Base-by-base conservation (phyloP, 768 basidiomycete species). In the Tylopilus felleus region DNA sequence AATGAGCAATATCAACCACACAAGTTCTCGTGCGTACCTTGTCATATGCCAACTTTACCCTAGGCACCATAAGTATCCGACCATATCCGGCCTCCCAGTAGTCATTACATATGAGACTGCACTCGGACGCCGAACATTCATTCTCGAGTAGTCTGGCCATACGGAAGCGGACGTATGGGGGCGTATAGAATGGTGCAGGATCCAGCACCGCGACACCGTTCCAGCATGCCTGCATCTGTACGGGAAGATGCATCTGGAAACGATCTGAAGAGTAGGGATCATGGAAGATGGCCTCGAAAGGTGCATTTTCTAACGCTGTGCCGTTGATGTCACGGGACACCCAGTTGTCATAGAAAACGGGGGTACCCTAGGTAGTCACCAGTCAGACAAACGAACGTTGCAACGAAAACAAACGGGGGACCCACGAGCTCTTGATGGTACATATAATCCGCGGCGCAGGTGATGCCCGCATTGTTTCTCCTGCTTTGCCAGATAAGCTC, bases 341-440 rank as follows among this genome's bases (percentile, higher is more conserved):
- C 96, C 96, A 98, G 70, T 94, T 96, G 68, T 93, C 92, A 74
- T 98, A 98, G 71, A 98, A 98, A 17, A 98, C 95, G 1, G 96
- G 96, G 0, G 92, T 79, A 14, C 84, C 82, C 82, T 83, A 47
- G 8, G 4, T 4, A 51, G 10, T 31, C 27, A 27, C 16, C 49
- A 14, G 36, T 53, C 49, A 58, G 51, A 46, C 19, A 38, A 21
- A 42, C 8, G 5, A 29, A 3, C 25, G 14, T 3, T 3, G 27
- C 4, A 22, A 45, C 31, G 0, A 1, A 53, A 22, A 41, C 5
- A 29, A 36, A 13, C 17, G 8, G 35, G 23, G 38, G 43, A 79
- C 84, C 62, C 60, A 84, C 88, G 59, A 98, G 89, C 44, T 96
- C 94, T 28, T 94, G 84, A 74, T 99, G 97, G 74, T 90, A 99